Conservation (phyloP, 2,329 filamentous ascomycete genomes). For the Colletotrichum brevisporum region DNA sequence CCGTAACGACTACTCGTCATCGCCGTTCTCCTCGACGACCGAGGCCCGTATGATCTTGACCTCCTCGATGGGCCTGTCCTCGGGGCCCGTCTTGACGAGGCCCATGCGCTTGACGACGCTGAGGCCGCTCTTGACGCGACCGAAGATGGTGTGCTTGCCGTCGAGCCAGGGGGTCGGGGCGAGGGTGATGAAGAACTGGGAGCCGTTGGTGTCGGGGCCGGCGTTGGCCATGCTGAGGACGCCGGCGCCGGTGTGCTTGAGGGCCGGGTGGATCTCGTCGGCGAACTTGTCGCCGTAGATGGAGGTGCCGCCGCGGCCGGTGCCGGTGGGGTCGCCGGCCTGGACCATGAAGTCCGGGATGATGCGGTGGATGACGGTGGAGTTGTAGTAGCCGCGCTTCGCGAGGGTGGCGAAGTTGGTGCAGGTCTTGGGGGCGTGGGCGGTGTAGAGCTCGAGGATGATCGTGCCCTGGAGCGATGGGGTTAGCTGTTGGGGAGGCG, state of each 20-base stretch:
- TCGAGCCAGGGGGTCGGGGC: constrained; percentile 97
- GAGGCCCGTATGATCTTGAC: constrained; percentile 83
- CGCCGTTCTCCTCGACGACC: constrained; percentile 71
- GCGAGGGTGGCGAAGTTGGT: constrained; percentile 88
- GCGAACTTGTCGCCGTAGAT: constrained; percentile 96
- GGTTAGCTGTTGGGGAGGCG: neutral
- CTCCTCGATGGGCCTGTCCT: constrained; percentile 86
- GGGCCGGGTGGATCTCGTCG: constrained; percentile 83
- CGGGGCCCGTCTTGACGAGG: constrained; percentile 83
- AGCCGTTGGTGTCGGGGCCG: constrained; percentile 93
- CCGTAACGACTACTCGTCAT: constrained; percentile 49
- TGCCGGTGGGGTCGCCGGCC: constrained; percentile 93
- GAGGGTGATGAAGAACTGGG: constrained; percentile 95
- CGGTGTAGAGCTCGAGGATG: constrained; percentile 88
- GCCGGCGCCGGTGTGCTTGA: constrained; percentile 94
- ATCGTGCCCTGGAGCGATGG: constrained; percentile 77
- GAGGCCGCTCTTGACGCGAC: constrained; percentile 87
- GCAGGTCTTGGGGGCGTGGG: constrained; percentile 91
- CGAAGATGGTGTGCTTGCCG: constrained; percentile 97
- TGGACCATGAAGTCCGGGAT: constrained; percentile 98
- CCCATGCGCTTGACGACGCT: constrained; percentile 89
- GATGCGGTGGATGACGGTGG: constrained; percentile 90
- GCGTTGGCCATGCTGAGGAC: constrained; percentile 98
- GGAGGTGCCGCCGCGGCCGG: constrained; percentile 87
- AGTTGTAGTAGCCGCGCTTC: constrained; percentile 88